A percentile compares a stretch with the other conserved stretches of the same genome.
These are phyloP conservation scores for Beta vulgaris DNA, from an alignment of 148 eudicot species.

Conservation along the genomic window DNA sequence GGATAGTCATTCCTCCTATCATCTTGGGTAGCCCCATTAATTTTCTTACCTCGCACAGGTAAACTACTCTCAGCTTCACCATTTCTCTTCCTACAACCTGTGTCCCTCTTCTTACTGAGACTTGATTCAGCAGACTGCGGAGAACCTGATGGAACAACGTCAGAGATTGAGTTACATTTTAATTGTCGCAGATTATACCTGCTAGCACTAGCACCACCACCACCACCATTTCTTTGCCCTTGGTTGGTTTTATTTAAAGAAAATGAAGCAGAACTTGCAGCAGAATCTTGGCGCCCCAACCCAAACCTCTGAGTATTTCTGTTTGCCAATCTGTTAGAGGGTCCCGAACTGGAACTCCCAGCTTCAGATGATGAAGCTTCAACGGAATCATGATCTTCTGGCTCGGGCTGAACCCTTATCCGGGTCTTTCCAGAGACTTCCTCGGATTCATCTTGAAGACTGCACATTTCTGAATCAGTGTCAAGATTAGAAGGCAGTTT, in stretches of 20 bases:
- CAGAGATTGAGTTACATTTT: slow-evolving; percentile 56
- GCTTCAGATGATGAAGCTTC: slow-evolving; percentile 30
- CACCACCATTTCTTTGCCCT: slow-evolving; percentile 33
- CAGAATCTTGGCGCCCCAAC: slow-evolving; percentile 37
- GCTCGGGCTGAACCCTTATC: slow-evolving; percentile 24
- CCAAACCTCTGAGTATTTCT: slow-evolving; percentile 41
- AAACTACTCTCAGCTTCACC: slow-evolving; percentile 62
- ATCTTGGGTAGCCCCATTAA: slow-evolving; percentile 32
- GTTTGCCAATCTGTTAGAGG: slow-evolving; percentile 38
- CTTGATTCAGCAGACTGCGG: slow-evolving; percentile 53
- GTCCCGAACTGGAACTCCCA: slow-evolving; percentile 42
- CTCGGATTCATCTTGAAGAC: slow-evolving; percentile 42
- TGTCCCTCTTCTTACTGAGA: slow-evolving; percentile 39
- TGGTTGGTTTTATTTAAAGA: slow-evolving; percentile 28
- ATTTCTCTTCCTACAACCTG: slow-evolving; percentile 53
- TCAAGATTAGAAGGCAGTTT: slow-evolving; percentile 37
- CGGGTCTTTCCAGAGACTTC: slow-evolving; percentile 32
- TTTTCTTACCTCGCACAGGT: slow-evolving; percentile 54
- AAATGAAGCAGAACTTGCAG: slow-evolving; percentile 32
- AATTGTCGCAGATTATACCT: slow-evolving; percentile 44
- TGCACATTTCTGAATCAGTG: slow-evolving; percentile 44
- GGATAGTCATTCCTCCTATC: slow-evolving; percentile 31
- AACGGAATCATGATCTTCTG: slow-evolving; percentile 21
- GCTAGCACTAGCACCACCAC: slow-evolving; percentile 34
- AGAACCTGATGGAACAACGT: slow-evolving; percentile 46